Evolutionary conservation across 257 asterid species (phyloP).

Genomic region (Haberlea rhodopensis): DNA sequence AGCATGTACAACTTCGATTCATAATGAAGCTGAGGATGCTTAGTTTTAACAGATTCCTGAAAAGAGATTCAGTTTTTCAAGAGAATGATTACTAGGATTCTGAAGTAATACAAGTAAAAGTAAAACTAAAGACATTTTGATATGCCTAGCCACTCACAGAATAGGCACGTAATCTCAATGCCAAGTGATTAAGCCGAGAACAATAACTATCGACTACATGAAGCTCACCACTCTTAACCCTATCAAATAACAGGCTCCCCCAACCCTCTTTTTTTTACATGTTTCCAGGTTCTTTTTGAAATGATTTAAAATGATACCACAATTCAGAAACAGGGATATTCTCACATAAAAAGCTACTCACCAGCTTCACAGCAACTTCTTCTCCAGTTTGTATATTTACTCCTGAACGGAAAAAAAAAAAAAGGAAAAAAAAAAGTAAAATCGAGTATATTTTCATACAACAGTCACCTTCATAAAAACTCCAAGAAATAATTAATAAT

Average conservation of each 20-base stretch:
- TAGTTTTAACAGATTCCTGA: slow-evolving; percentile 82
- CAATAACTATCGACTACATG: slow-evolving; percentile 10
- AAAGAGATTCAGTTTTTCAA: slow-evolving; percentile 8
- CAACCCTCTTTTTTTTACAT: not conserved
- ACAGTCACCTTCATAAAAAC: slow-evolving; percentile 7
- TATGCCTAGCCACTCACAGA: slow-evolving; percentile 3
- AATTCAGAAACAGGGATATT: slow-evolving; percentile 2
- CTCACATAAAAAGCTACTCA: slow-evolving; percentile 39
- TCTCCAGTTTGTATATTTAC: slow-evolving; percentile 74
- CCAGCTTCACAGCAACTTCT: slow-evolving; percentile 92
- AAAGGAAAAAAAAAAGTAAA: not conserved
- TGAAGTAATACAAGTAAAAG: slow-evolving; percentile 1
- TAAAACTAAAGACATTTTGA: not conserved
- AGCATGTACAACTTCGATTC: slow-evolving; percentile 86
- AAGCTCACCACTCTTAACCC: slow-evolving; percentile 7
- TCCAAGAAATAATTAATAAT: slow-evolving; percentile 1
- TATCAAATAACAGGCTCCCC: not conserved
- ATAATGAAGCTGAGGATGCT: slow-evolving; percentile 93
- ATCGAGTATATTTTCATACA: not conserved
- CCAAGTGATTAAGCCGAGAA: not conserved
- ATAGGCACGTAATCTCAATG: not conserved
- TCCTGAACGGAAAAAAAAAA: slow-evolving; percentile 43
- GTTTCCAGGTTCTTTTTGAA: not conserved
- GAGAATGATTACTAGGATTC: slow-evolving; percentile 11
- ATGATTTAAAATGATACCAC: not conserved